These are phyloP conservation scores for Suillus ampliporus DNA, from an alignment of 768 basidiomycete genomes.

Conservation along the genomic window DNA sequence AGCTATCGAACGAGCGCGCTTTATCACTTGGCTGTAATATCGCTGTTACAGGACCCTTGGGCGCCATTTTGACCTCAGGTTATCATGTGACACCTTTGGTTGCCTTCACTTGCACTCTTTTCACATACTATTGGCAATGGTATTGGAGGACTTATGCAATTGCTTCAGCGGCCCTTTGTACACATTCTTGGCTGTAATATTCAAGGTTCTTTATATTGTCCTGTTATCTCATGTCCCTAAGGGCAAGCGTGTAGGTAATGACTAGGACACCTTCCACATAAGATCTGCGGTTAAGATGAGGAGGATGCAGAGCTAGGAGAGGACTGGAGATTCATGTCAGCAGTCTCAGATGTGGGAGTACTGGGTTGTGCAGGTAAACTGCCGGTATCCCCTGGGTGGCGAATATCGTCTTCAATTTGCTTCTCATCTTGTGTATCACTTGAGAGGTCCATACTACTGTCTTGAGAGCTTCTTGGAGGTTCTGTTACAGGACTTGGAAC, in stretches of 20 bases:
- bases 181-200: no score
- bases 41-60: neutral
- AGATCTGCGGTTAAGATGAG: no score
- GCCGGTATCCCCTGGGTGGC: conserved; percentile 28
- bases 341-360: no score
- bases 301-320: no score
- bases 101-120: neutral
- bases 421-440: conserved; percentile 24
- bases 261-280: no score
- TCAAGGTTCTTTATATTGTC: no score
- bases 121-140: neutral
- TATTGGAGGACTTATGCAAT: neutral
- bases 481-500: conserved; percentile 13
- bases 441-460: conserved; percentile 14
- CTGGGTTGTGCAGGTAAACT: conserved; percentile 23
- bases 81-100: neutral
- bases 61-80: neutral
- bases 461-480: conserved; percentile 9
- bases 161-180: no score
- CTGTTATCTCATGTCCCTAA: no score
- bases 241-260: no score
- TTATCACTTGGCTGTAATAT: no score
- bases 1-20: no score
- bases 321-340: no score
- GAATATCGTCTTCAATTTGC: conserved; percentile 24